Percentiles rank a stretch among this genome's conserved stretches.
Evolutionary conservation across 1,284 basidiomycete genomes (phyloP).

Genomic region (Cutaneotrichosporon sp.): DNA sequence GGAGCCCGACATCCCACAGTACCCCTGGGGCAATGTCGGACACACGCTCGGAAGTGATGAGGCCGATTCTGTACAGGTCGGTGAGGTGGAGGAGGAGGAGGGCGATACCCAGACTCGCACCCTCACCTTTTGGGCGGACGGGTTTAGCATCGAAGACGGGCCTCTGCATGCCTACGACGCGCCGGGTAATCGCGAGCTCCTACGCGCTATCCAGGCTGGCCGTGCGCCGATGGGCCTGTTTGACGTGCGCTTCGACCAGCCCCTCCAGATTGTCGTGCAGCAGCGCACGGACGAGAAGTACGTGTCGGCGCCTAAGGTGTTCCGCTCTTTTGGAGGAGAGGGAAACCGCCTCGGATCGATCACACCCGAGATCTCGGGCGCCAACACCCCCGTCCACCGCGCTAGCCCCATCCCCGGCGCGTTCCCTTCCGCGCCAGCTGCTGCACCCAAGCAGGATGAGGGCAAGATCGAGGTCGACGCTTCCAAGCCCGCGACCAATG

Average conservation of each 20-base stretch:
- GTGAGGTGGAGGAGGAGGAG: constrained; percentile 56
- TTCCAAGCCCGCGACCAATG: constrained; percentile 72
- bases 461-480: constrained; percentile 54
- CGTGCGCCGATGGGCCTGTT: constrained; percentile 74
- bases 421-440: constrained; percentile 39
- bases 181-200: constrained; percentile 68
- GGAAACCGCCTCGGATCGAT: constrained; percentile 74
- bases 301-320: constrained; percentile 53
- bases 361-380: constrained; percentile 9
- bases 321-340: constrained; percentile 65
- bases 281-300: constrained; percentile 76
- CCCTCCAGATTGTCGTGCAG: constrained; percentile 78
- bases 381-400: not conserved
- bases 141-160: constrained; percentile 90
- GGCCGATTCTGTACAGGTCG: constrained; percentile 64
- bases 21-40: constrained; percentile 66
- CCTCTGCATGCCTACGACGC: constrained; percentile 81
- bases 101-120: constrained; percentile 70
- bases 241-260: constrained; percentile 75
- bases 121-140: constrained; percentile 91
- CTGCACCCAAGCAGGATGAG: constrained; percentile 27
- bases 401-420: constrained; percentile 45
- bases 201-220: constrained; percentile 79
- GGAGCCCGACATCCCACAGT: constrained; percentile 46
- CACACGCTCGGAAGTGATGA: constrained; percentile 86